Base-by-base conservation (phyloP, 345 rosid species). In the Orychophragmus violaceus region DNA sequence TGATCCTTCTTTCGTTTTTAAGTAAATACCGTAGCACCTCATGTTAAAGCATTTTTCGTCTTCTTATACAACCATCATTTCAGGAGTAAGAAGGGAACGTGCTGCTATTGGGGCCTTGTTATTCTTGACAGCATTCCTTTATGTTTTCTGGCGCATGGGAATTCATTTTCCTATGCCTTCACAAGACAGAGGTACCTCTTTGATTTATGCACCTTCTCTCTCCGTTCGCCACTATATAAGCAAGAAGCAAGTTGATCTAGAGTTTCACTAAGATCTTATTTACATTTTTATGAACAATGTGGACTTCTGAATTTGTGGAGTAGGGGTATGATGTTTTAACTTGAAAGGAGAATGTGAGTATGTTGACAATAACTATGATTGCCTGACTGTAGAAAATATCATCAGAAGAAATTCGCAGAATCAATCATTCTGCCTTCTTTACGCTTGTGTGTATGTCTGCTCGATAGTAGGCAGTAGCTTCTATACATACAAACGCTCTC, bases 81-180 rank as follows among this genome's bases (percentile, higher is more conserved):
- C 82, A 93, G 97, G 98, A 66, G 79, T 94, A 46, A 83, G 95
- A 80, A 90, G 85, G 80, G 88, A 94, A 71, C 88, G 97, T 28
- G 97, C 96, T 76, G 96, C 86, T 55, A 79, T 83, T 37, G 96
- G 96, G 69, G 99, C 97, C 72, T 72, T 90, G 72, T 66, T 94
- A 56, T 94, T 94, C 79, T 84, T 90, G 80, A 66, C 86, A 59
- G 93, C 88, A 12, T 94, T 87, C 76, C 91, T 94, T 27, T 94
- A 94, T 79, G 95, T 84, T 71, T 94, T 94, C 74, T 94, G 99
- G 99, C 96, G 99, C 74, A 87, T 90, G 99, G 97, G 99, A 60
- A 76, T 94, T 79, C 99, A 94, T 79, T 94, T 94, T 57, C 99
- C 96, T 41, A 94, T 94, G 97, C 97, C 96, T 74, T 88, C 97